Conservation (phyloP, 805 yeast species). For the Sugiyamaella valdiviana region DNA sequence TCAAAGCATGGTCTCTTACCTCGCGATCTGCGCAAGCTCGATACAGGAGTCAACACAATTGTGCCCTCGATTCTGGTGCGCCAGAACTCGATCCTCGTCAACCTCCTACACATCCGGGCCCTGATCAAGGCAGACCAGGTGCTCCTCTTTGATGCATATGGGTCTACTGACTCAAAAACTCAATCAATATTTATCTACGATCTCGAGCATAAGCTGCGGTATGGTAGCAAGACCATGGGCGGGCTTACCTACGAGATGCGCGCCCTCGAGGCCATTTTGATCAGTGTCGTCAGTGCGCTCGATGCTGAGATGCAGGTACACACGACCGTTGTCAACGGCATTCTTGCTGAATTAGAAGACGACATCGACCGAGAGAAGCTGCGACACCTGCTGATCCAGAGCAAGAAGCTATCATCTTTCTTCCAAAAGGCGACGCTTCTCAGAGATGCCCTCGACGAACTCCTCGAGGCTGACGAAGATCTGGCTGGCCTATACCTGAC, state of each 20-base stretch:
- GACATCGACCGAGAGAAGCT: constrained; percentile 75
- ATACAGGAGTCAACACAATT: constrained; percentile 70
- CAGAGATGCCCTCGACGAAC: constrained; percentile 76
- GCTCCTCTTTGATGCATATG: constrained; percentile 73
- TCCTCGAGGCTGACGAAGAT: constrained; percentile 83
- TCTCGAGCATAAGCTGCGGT: constrained; percentile 59
- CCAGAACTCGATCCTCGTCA: constrained; percentile 68
- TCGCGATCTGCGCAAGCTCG: constrained; percentile 84
- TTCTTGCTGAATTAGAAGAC: constrained; percentile 70
- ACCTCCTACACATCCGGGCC: constrained; percentile 83
- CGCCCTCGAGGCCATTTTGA: constrained; percentile 81
- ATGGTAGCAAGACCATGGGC: constrained; percentile 30
- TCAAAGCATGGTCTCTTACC: constrained; percentile 75
- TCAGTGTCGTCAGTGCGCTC: constrained; percentile 70
- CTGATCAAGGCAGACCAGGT: constrained; percentile 75
- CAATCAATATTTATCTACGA: constrained; percentile 78
- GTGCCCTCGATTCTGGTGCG: constrained; percentile 86
- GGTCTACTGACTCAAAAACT: constrained; percentile 52
- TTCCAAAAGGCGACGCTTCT: constrained; percentile 77
- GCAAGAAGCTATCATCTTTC: constrained; percentile 78
- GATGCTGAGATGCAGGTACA: constrained; percentile 85
- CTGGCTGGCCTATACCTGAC: constrained; percentile 75
- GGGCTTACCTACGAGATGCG: constrained; percentile 81
- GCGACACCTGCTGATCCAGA: constrained; percentile 71
- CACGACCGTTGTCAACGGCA: constrained; percentile 64